phyloP scores from a whole-genome alignment of 345 rosid genomes.

The Atalantia buxifolia region DNA sequence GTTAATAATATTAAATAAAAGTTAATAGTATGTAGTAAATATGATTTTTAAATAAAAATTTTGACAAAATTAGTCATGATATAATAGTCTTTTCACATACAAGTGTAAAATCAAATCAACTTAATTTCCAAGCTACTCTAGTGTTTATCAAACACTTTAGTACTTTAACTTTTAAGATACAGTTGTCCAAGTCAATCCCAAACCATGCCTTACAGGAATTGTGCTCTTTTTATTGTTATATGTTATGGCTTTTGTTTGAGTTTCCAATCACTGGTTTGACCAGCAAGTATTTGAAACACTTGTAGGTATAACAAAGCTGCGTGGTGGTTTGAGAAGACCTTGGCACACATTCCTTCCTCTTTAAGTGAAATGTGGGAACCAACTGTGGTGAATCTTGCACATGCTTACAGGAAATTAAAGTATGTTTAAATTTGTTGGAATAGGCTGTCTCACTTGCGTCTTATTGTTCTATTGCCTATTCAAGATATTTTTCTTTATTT shows the following conservation, averaged over 20 bases:
- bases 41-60: too few relatives aligned
- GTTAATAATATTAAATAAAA: too few relatives aligned
- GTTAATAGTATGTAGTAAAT: too few relatives aligned
- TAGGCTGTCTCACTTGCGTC: conserved; percentile 5
- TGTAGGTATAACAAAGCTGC: too few relatives aligned
- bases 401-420: conserved; percentile 84
- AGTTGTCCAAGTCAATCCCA: too few relatives aligned
- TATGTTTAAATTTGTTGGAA: conserved; percentile 24
- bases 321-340: conserved; percentile 88
- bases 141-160: too few relatives aligned
- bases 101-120: too few relatives aligned
- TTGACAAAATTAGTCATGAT: too few relatives aligned
- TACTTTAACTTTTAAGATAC: too few relatives aligned
- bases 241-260: background rate
- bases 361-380: conserved; percentile 87
- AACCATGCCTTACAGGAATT: background rate
- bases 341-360: conserved; percentile 66
- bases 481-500: background rate
- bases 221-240: background rate
- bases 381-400: conserved; percentile 87
- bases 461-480: conserved; percentile 4
- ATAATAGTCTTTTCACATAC: too few relatives aligned
- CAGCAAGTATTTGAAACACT: conserved; percentile 7
- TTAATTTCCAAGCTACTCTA: accelerated
- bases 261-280: conserved; percentile 9